phyloP scores from a whole-genome alignment of 495 filamentous ascomycete genomes.

The Penicillium cinerascens region DNA sequence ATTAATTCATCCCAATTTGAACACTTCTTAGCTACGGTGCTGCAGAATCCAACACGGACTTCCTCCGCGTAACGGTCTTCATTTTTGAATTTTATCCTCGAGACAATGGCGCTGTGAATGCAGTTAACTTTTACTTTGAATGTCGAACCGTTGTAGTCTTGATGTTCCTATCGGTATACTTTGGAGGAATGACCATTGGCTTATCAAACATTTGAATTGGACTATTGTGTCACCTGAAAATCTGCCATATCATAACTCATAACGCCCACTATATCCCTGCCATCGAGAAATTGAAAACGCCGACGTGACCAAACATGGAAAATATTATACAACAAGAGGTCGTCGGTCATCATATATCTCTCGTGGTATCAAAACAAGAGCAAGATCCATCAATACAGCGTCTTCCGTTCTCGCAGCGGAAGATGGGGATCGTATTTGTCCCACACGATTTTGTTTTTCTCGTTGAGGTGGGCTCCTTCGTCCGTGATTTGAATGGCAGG shows the following conservation, averaged over 20 bases:
- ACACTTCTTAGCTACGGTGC: slow-evolving; percentile 4
- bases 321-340: background rate
- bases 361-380: background rate
- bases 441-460: slow-evolving; percentile 59
- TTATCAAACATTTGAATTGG: too few relatives aligned
- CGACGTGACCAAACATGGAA: background rate
- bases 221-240: background rate
- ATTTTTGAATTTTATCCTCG: slow-evolving; percentile 53
- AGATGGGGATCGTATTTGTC: slow-evolving; percentile 45
- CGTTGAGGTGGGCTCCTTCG: slow-evolving; percentile 61
- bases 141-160: slow-evolving; percentile 22
- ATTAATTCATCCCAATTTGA: background rate
- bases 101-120: slow-evolving; percentile 33
- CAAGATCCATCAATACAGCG: slow-evolving; percentile 27
- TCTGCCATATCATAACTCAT: background rate
- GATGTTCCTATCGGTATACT: background rate
- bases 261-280: background rate
- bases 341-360: background rate
- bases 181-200: too few relatives aligned
- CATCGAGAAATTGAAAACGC: background rate
- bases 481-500: slow-evolving; percentile 56
- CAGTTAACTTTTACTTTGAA: slow-evolving; percentile 46
- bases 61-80: slow-evolving; percentile 35
- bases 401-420: slow-evolving; percentile 39
- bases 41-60: slow-evolving; percentile 17